Conservation (phyloP, 2,329 filamentous ascomycete species). For the Diaporthe batatas region DNA sequence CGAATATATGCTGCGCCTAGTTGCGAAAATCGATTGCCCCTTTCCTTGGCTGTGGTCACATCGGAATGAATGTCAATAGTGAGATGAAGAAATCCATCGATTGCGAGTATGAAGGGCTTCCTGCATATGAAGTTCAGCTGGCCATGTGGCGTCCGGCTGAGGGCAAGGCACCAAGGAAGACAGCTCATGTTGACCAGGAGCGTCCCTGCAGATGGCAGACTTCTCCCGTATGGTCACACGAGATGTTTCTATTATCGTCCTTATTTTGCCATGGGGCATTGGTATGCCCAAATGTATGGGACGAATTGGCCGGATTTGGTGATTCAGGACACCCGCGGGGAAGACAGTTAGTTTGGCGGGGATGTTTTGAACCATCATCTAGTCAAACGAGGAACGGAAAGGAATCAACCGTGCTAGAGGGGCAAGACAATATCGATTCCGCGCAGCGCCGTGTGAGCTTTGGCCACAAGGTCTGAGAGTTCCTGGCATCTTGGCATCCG, state of each 20-base stretch:
- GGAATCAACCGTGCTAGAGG: not conserved
- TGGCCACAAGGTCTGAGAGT: slow-evolving; percentile 22
- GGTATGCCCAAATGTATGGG: not conserved
- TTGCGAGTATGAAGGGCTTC: not conserved
- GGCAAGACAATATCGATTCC: not conserved
- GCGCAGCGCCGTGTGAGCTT: slow-evolving; percentile 22
- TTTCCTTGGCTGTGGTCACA: not conserved
- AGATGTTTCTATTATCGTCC: slow-evolving; percentile 13
- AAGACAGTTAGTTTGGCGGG: not conserved
- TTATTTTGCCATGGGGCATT: not conserved
- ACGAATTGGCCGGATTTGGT: not conserved
- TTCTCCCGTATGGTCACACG: not conserved
- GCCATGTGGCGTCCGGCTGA: slow-evolving; percentile 27
- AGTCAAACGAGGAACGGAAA: not conserved
- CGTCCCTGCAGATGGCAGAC: not conserved
- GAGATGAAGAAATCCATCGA: not conserved
- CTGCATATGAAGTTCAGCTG: not conserved
- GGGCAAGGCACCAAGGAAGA: not conserved
- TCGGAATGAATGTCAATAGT: slow-evolving; percentile 6
- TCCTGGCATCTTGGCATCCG: not conserved
- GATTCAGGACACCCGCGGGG: not conserved
- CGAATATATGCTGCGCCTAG: slow-evolving; percentile 3
- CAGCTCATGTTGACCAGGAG: not conserved
- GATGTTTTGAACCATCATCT: not conserved
- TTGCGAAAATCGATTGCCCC: not conserved